Base-by-base conservation (phyloP, 805 yeast genomes). In the Sporopachydermia lactativora region DNA sequence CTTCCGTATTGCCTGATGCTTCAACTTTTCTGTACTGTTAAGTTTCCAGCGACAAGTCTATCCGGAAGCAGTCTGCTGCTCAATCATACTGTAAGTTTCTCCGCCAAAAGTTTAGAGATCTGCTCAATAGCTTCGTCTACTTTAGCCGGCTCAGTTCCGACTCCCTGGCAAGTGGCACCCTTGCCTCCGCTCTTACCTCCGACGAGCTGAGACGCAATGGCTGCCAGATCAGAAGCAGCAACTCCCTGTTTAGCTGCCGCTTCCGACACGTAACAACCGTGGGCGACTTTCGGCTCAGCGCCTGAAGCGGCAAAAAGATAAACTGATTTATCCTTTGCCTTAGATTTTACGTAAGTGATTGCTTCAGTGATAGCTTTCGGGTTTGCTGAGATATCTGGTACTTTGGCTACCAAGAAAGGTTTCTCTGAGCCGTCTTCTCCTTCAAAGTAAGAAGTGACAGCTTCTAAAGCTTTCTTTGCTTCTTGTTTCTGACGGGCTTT, bases 121-220 rank as follows among this genome's bases (percentile, higher is more conserved):
- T 78, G 83, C 24, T 68, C 72, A 48, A 92, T 68, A 18, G 98
- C 99, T 35, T 68, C 70, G 35, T 68, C 69, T 41, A 85, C 68
- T 47, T 81, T 83, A 24, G 63, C 68, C 31, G 77, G 70, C 47
- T 84, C 81, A 51, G 79, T 84, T 52, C 98, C 98, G 77, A 85
- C 81, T 62, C 99, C 99, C 66, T 92, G 98, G 51, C 85, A 84
- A 42, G 88, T 77, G 49, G 85, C 83, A 47, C 96, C 97, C 64
- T 85, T 92, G 61, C 99, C 99, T 65, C 99, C 99, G 43, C 95
- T 94, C 61, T 81, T 85, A 61, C 99, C 99, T 49, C 98, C 99
- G 51, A 92, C 75, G 52, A 69, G 66, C 31, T 66, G 62, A 37
- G 88, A 66, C 36, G 82, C 97, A 42, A 71, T 64, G 41, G 69